Evolutionary conservation across 305 asterid species (phyloP).

Genomic region (Ilex paraguariensis): DNA sequence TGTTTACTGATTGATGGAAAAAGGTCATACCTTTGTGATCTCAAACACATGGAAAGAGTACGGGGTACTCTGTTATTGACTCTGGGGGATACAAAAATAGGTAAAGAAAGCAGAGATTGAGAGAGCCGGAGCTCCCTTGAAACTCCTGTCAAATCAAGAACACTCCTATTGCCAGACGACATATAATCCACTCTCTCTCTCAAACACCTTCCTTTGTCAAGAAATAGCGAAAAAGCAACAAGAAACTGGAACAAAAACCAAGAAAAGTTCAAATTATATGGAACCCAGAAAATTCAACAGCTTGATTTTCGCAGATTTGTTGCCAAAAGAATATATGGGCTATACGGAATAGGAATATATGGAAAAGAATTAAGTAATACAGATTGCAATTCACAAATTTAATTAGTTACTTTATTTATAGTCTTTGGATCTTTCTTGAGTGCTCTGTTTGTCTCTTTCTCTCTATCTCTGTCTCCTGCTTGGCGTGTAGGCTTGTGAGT

Average conservation of each 20-base stretch:
- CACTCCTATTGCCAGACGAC: conserved; percentile 10
- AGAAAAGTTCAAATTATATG: not conserved
- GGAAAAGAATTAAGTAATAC: too few species aligned
- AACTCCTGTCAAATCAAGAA: conserved; percentile 16
- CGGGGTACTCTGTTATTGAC: conserved; percentile 6
- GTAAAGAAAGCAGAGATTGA: not conserved
- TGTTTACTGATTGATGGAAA: not conserved
- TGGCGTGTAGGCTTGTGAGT: too few species aligned
- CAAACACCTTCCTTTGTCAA: too few species aligned
- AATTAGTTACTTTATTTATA: too few species aligned
- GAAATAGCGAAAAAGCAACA: too few species aligned
- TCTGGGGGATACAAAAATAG: not conserved
- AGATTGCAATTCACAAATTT: too few species aligned
- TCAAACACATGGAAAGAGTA: conserved; percentile 23
- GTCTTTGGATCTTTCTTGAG: too few species aligned
- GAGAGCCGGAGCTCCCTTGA: conserved; percentile 4
- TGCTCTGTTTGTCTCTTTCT: too few species aligned
- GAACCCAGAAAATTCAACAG: not conserved
- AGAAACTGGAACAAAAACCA: not conserved
- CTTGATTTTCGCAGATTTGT: conserved; percentile 2
- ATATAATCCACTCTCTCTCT: conserved; percentile 8
- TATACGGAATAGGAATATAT: too few species aligned
- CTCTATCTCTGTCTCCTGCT: too few species aligned
- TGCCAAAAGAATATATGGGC: not conserved
- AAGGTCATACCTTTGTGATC: conserved; percentile 26